These are phyloP conservation scores for Alectoria sarmentosa DNA, from an alignment of 495 filamentous ascomycete genomes.

Conservation along the genomic window DNA sequence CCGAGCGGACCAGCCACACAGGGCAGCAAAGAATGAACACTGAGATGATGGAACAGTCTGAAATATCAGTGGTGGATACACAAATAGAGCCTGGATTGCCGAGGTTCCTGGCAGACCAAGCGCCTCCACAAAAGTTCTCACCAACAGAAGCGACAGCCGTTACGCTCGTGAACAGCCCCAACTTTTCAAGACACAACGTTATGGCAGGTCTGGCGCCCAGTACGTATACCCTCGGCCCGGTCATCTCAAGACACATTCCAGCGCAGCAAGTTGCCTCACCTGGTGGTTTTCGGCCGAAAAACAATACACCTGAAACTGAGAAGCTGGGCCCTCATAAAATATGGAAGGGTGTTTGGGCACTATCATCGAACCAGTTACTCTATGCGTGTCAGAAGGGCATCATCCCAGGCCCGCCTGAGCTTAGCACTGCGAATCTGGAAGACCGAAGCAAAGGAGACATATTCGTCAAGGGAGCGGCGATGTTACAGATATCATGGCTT, in stretches of 20 bases:
- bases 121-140: neutral
- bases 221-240: neutral
- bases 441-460: slow-evolving; percentile 25
- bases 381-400: slow-evolving; percentile 14
- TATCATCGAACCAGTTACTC: slow-evolving; percentile 10
- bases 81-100: too few species aligned
- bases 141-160: neutral
- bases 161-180: slow-evolving; percentile 13
- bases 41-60: neutral
- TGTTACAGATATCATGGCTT: slow-evolving; percentile 29
- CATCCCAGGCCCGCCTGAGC: slow-evolving; percentile 4
- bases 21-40: neutral
- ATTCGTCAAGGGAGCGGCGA: slow-evolving; percentile 28
- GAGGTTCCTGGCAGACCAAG: neutral
- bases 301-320: neutral
- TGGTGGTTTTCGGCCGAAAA: neutral
- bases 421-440: slow-evolving; percentile 8
- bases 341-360: slow-evolving; percentile 11
- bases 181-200: neutral
- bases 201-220: neutral
- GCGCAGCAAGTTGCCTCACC: neutral
- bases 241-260: neutral
- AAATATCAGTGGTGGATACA: neutral
- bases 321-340: slow-evolving; percentile 7
- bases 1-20: neutral